Evolutionary conservation across 352 stramenopile genomes (phyloP), one percentile per base, ranked within the genome.

Genomic region (Pythium aquatile): DNA sequence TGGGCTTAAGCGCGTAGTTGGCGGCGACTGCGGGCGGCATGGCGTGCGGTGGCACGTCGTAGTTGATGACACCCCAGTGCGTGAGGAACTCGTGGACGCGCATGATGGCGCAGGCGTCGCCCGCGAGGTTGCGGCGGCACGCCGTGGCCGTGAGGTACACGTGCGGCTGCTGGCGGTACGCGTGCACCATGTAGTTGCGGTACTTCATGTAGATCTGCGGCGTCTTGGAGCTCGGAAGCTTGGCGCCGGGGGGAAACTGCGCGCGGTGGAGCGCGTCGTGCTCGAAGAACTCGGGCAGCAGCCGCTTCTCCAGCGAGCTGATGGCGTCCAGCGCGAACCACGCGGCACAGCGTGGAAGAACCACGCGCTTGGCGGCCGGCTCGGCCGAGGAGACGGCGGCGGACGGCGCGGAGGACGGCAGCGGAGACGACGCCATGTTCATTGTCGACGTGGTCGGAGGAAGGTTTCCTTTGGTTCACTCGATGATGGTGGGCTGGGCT

Each of bases 1-100:
- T 57, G 51, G 51, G 65, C 42, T 69, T 69, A 44, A 83, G 69
- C 60, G 78, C 68, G 62, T 90, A 93, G 49, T 89, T 89, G 17
- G 80, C 66, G 65, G 88, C 75, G 0, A 81, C 49, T 1, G 78
- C 54, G 6, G 81, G 76, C 1, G 77, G 80, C 75, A 88, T 84
- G 10, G 79, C 77, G 51, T 93, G 83, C 3, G 83, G 82, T 11
- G 83, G 83, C 5, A 94, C 86, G 69, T 90, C 74, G 68, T 88
- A 94, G 71, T 94, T 94, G 54, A 94, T 94, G 47, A 94, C 70
- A 1, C 86, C 86, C 86, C 86, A 94, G 65, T 94, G 86, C 42
- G 76, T 88, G 55, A 94, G 66, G 61, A 94, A 94, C 73, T 94
- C 86, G 66, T 93, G 86, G 32, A 94, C 86, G 47, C 86, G 79